Evolutionary conservation across 1,139 yeast genomes (phyloP).

Genomic region (Sugiyamaella xylanicola): DNA sequence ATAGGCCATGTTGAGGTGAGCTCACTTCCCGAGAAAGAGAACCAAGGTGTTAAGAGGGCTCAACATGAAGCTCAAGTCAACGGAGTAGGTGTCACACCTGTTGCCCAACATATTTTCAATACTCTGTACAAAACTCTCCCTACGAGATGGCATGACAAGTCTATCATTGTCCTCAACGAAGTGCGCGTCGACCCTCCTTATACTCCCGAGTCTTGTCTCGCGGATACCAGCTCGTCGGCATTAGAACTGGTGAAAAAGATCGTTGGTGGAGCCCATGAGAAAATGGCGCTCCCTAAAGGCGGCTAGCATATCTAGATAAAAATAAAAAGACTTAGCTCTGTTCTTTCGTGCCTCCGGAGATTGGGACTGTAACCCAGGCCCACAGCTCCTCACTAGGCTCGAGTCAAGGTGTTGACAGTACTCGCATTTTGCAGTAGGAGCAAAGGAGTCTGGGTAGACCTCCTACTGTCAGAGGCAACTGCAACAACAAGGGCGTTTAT

Average conservation of each 20-base stretch:
- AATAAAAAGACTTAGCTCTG: background rate
- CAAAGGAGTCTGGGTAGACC: background rate
- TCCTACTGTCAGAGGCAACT: background rate
- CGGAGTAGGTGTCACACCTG: slow-evolving; percentile 48
- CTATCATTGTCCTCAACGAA: slow-evolving; percentile 56
- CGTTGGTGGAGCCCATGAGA: slow-evolving; percentile 59
- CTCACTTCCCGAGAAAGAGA: slow-evolving; percentile 33
- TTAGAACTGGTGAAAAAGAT: slow-evolving; percentile 54
- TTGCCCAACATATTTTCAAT: slow-evolving; percentile 54
- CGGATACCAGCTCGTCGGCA: slow-evolving; percentile 41
- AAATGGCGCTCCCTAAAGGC: slow-evolving; percentile 58
- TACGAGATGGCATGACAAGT: slow-evolving; percentile 51
- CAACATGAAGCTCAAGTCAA: slow-evolving; percentile 29
- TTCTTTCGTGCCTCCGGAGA: background rate
- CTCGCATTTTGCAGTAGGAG: too few relatives aligned
- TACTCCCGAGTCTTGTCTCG: slow-evolving; percentile 44
- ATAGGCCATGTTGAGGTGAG: slow-evolving; percentile 38
- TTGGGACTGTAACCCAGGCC: background rate
- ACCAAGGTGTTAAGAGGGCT: slow-evolving; percentile 33
- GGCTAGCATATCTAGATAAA: slow-evolving; percentile 46
- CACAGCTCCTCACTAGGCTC: background rate
- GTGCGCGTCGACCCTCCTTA: slow-evolving; percentile 56
- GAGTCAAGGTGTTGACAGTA: too few relatives aligned
- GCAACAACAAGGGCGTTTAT: background rate
- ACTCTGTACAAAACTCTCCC: slow-evolving; percentile 52